Evolutionary conservation across 176 grass and related monocot species (phyloP), one percentile per base, ranked within the genome.

Genomic region (Cocos nucifera): DNA sequence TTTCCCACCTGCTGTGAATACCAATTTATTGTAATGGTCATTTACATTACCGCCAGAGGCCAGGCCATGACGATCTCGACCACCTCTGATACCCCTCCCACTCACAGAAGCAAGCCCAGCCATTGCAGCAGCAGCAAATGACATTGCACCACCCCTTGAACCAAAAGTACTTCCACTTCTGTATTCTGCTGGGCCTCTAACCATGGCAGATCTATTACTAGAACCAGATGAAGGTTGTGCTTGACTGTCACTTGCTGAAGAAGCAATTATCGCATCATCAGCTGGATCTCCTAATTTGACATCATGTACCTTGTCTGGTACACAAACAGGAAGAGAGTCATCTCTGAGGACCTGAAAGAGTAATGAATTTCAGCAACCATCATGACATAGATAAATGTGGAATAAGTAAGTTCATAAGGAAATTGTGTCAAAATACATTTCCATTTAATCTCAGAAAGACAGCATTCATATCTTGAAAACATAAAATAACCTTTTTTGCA

Each of bases 121-220:
- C 85, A 89, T 89, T 25, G 90, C 77, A 22, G 90, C 86, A 32
- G 90, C 85, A 69, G 74, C 86, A 82, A 89, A 89, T 52, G 90
- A 95, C 90, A 89, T 89, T 26, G 89, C 76, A 12, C 35, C 35
- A 29, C 82, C 82, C 6, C 63, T 80, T 26, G 90, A 89, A 64
- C 80, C 86, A 67, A 95, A 95, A 51, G 73, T 60, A 49, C 76
- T 84, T 83, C 76, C 62, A 58, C 52, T 65, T 71, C 79, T 61
- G 51, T 86, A 69, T 60, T 89, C 89, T 59, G 73, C 54, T 30
- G 80, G 16, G 56, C 52, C 79, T 61, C 60, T 77, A 49, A 49
- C 22, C 52, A 64, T 69, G 39, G 19, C 39, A 76, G 74, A 71
- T 82, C 59, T 80, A 53, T 73, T 63, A 62, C 50, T 86, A 25